Conservation (phyloP, 768 basidiomycete species). For the Hysterangium stoloniferum region DNA sequence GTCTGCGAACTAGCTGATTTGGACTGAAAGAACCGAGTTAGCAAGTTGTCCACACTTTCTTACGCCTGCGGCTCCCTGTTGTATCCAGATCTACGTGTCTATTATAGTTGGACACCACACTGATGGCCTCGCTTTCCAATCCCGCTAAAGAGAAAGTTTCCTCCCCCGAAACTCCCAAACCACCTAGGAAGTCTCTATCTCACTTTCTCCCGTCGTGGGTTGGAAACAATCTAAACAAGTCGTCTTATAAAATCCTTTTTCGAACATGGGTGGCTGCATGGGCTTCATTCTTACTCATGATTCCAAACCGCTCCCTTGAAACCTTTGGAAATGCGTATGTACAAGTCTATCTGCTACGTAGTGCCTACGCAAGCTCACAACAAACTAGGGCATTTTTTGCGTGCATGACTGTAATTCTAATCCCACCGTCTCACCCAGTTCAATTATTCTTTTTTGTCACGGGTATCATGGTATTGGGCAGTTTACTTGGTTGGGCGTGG, state of each 20-base stretch:
- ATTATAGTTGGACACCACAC: too few relatives aligned
- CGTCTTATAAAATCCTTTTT: slow-evolving; percentile 31
- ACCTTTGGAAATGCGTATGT: slow-evolving; percentile 36
- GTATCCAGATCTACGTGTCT: too few relatives aligned
- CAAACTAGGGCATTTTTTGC: slow-evolving; percentile 4
- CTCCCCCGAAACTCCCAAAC: too few relatives aligned
- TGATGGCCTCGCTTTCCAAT: too few relatives aligned
- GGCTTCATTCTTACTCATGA: slow-evolving; percentile 31
- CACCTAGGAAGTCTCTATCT: too few relatives aligned
- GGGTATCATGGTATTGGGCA: slow-evolving; percentile 33
- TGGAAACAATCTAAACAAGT: slow-evolving; percentile 25
- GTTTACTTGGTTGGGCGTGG: slow-evolving; percentile 46
- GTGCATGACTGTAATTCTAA: slow-evolving; percentile 27
- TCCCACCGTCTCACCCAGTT: slow-evolving; percentile 42
- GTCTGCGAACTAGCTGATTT: too few relatives aligned
- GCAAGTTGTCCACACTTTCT: too few relatives aligned
- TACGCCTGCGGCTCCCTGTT: too few relatives aligned
- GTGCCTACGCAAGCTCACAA: too few relatives aligned
- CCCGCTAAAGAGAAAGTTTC: too few relatives aligned
- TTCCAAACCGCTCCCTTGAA: slow-evolving; percentile 31
- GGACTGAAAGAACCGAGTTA: too few relatives aligned
- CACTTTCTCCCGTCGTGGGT: slow-evolving; percentile 33
- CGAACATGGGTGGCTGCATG: slow-evolving; percentile 37
- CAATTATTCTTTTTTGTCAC: slow-evolving; percentile 40
- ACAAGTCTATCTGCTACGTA: neutral